phyloP scores from a whole-genome alignment of 176 grass and related monocot genomes.

The Musa itinerans region DNA sequence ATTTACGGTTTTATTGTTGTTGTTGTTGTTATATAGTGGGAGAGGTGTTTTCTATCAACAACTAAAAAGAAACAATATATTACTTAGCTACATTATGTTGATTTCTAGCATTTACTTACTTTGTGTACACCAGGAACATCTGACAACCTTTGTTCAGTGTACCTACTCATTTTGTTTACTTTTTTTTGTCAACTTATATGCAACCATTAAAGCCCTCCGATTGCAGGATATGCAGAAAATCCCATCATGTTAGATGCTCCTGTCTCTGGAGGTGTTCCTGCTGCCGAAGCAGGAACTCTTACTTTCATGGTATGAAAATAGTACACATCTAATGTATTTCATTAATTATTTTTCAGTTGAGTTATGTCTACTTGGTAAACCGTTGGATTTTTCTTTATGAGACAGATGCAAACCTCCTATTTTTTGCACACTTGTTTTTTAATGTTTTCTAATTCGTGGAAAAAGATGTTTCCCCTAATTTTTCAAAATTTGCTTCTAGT shows the following conservation, averaged over 20 bases:
- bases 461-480: background rate
- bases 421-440: background rate
- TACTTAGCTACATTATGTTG: background rate
- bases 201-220: background rate
- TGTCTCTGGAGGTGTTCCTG: conserved; percentile 92
- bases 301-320: conserved; percentile 73
- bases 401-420: background rate
- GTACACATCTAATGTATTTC: background rate
- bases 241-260: conserved; percentile 76
- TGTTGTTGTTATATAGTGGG: too few species aligned
- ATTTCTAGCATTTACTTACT: background rate
- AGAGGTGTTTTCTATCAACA: too few species aligned
- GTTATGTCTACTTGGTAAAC: background rate
- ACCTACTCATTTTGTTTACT: background rate
- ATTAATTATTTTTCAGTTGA: background rate
- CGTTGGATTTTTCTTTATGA: background rate
- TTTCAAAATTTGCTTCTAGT: background rate
- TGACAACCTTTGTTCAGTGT: background rate
- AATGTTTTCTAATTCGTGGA: background rate
- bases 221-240: conserved; percentile 53
- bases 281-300: conserved; percentile 75
- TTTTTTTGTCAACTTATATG: background rate
- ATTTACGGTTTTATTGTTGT: too few species aligned
- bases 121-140: background rate
- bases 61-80: background rate